Conservation (phyloP, 129 eudicot genomes). For the Calendula officinalis region DNA sequence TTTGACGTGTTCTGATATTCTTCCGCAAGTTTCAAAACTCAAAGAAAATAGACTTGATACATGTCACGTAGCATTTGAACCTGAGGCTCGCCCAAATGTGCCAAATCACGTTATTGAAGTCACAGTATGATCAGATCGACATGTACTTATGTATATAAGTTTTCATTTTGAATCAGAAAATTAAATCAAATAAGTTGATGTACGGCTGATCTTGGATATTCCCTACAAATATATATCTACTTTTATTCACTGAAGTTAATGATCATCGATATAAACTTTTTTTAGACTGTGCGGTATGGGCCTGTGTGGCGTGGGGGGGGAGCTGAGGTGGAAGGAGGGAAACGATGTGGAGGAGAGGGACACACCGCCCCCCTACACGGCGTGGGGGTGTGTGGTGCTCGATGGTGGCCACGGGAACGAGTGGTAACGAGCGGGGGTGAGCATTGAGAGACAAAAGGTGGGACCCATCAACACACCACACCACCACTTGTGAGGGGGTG, state of each 20-base stretch:
- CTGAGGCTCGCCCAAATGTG: conserved; percentile 10
- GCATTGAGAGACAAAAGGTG: no score
- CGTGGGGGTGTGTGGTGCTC: no score
- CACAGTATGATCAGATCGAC: conserved; percentile 1
- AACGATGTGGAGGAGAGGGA: no score
- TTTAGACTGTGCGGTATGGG: neutral
- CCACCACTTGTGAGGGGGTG: no score
- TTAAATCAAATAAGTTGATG: neutral
- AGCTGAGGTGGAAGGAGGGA: no score
- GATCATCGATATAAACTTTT: neutral
- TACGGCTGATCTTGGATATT: neutral
- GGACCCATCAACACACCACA: no score
- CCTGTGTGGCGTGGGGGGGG: no score
- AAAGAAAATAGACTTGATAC: conserved; percentile 5
- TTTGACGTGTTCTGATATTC: conserved; percentile 30
- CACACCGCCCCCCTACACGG: no score
- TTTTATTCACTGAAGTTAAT: neutral
- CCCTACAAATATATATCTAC: neutral
- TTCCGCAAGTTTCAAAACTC: conserved; percentile 33
- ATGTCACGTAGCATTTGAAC: conserved; percentile 8
- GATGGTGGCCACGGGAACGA: no score
- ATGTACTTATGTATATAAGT: neutral
- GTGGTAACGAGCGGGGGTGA: no score
- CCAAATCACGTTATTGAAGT: conserved; percentile 13
- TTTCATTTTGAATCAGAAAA: neutral